These are phyloP conservation scores for Comarum palustre DNA, from an alignment of 306 rosid genomes.

Conservation along the genomic window DNA sequence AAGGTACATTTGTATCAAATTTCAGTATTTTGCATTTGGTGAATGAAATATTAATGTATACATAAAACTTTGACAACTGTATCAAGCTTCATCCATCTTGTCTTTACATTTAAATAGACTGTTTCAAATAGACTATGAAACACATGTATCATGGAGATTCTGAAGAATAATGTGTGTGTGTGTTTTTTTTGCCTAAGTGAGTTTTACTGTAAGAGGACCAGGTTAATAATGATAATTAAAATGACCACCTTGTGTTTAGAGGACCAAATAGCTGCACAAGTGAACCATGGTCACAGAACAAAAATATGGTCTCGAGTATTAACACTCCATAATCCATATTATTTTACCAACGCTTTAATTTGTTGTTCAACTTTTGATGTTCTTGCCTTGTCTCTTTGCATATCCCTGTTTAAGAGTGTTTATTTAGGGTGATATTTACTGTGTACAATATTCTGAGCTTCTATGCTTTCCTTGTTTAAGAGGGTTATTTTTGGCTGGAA, in stretches of 20 bases:
- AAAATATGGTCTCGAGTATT: not conserved
- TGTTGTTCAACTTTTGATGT: not conserved
- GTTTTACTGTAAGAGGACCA: not conserved
- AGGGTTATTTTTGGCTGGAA: not conserved
- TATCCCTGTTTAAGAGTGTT: not conserved
- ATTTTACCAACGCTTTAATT: not conserved
- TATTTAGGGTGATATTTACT: too few relatives aligned
- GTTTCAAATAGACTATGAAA: not conserved
- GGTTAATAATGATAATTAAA: not conserved
- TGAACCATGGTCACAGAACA: not conserved
- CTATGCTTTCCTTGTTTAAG: not conserved
- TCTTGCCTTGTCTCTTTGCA: not conserved
- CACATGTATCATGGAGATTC: not conserved
- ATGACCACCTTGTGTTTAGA: not conserved
- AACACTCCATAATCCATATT: not conserved
- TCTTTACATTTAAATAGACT: too few relatives aligned
- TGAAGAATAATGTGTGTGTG: not conserved
- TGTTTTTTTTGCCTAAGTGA: not conserved
- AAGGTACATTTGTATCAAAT: conserved; percentile 47
- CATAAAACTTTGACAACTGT: not conserved
- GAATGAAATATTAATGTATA: not conserved
- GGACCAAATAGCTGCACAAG: not conserved
- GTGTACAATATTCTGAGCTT: not conserved
- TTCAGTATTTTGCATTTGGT: not conserved
- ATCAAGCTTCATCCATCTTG: conserved; percentile 1